A percentile compares a stretch with the other conserved stretches of the same genome.
Evolutionary conservation across 2,329 filamentous ascomycete species (phyloP).

Genomic region (Stachybotrys chartarum): DNA sequence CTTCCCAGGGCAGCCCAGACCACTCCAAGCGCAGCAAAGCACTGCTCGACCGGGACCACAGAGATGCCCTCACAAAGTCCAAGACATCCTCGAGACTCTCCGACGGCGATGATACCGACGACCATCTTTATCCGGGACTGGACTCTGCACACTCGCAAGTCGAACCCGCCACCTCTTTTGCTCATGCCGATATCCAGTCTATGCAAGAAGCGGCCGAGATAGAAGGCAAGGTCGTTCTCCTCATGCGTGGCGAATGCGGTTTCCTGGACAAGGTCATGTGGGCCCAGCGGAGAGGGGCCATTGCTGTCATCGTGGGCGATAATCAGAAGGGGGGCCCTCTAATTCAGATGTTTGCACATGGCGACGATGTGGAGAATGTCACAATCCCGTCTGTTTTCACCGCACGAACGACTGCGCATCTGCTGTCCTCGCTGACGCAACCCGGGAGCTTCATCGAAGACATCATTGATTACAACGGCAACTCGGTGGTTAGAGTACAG

Average conservation of each 20-base stretch:
- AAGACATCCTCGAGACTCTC: conserved; percentile 5
- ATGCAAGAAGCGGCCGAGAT: conserved; percentile 91
- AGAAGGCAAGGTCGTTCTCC: conserved; percentile 80
- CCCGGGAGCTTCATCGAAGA: conserved; percentile 57
- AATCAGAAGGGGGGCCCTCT: conserved; percentile 82
- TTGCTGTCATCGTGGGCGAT: conserved; percentile 90
- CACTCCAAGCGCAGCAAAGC: conserved; percentile 10
- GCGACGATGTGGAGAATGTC: conserved; percentile 82
- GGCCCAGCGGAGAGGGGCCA: conserved; percentile 83
- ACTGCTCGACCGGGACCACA: conserved; percentile 19
- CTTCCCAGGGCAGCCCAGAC: conserved; percentile 7
- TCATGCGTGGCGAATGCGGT: conserved; percentile 89
- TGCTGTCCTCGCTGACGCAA: conserved; percentile 81
- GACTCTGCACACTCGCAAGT: conserved; percentile 21
- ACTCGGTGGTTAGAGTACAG: conserved; percentile 46
- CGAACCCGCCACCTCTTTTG: conserved; percentile 28
- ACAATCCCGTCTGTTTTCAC: conserved; percentile 94
- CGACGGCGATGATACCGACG: conserved; percentile 72
- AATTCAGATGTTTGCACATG: conserved; percentile 97
- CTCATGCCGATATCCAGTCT: conserved; percentile 86
- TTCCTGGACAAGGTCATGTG: conserved; percentile 97
- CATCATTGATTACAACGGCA: conserved; percentile 52
- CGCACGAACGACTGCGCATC: conserved; percentile 85
- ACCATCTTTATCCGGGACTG: conserved; percentile 62
- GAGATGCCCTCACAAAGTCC: conserved; percentile 8